Base-by-base conservation (phyloP, 148 eudicot species). In the Camellia granthamiana region DNA sequence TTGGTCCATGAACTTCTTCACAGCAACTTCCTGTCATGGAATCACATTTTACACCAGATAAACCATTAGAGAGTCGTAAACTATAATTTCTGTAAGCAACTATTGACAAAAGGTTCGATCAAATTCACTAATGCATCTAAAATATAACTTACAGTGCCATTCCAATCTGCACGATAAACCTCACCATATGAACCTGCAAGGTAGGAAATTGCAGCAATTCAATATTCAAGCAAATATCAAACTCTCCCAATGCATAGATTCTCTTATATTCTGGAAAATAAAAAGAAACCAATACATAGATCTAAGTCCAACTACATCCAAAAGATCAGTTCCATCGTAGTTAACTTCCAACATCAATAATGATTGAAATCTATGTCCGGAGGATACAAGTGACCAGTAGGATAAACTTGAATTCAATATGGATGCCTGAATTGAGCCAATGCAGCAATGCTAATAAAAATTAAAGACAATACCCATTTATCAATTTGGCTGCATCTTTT, bases 81-180 rank as follows among this genome's bases (percentile, higher is more conserved):
- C 43, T 41, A 71, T 47, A 82, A 54, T 41, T 74, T 58, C 71
- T 14, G 61, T 21, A 42, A 71, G 73, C 80, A 78, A 71, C 61
- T 71, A 66, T 7, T 72, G 43, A 58, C 19, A 66, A 30, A 30
- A 30, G 18, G 30, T 51, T 43, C 7, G 15, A 58, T 38, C 18
- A 38, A 42, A 59, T 77, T 77, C n/a, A 23, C 11, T 49, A 61
- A 54, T 42, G 15, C 7, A 75, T 77, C 16, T 23, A 81, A 58
- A 81, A 54, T 23, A 81, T 10, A 83, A 91, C 98, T 89, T 86
- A 96, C 99, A 54, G 99, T 96, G 80, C 94, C 94, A 87, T 94
- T 94, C 99, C 99, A 96, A 69, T 96, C 99, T 79, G 91, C 95
- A 55, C 85, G 98, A 73, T 92, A 94, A 78, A 96, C 99, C 90